phyloP scores from a whole-genome alignment of 108 stramenopile genomes.

The Discostella stelligeroides region DNA sequence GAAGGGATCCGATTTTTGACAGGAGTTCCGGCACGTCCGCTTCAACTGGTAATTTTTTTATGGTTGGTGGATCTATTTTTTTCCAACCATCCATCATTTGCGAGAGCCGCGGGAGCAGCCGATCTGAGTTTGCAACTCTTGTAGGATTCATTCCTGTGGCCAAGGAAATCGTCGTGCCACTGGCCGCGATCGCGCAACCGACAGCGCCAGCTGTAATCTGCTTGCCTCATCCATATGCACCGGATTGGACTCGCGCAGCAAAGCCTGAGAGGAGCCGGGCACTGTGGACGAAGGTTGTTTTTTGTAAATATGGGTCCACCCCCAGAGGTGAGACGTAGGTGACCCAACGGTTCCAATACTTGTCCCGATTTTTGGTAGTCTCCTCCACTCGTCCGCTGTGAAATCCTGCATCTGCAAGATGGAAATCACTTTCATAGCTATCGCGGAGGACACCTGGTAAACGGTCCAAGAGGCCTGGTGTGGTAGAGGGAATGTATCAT shows the following conservation, averaged over 20 bases:
- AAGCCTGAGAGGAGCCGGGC: too few relatives aligned
- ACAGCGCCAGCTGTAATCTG: background rate
- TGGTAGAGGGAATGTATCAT: background rate
- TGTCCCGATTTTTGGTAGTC: background rate
- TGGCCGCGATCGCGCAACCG: background rate
- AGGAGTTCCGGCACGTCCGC: slow-evolving; percentile 1
- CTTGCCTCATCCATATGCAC: background rate
- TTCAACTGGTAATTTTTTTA: background rate
- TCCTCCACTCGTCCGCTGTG: too few relatives aligned
- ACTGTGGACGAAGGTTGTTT: too few relatives aligned
- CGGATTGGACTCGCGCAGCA: background rate
- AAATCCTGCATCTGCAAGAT: too few relatives aligned
- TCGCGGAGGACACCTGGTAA: too few relatives aligned
- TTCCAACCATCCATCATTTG: slow-evolving; percentile 4
- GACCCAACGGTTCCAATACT: background rate
- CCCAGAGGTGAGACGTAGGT: slow-evolving; percentile 3
- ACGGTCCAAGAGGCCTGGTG: too few relatives aligned
- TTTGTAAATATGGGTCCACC: too few relatives aligned
- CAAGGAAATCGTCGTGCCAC: background rate
- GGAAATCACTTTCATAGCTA: too few relatives aligned
- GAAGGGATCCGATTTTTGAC: background rate
- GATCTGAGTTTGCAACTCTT: background rate
- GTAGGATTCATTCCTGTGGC: background rate
- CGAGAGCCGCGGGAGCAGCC: background rate
- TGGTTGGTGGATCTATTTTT: slow-evolving; percentile 6